Evolutionary conservation across 495 filamentous ascomycete genomes (phyloP).

Genomic region (Mytilinidion resinicola): DNA sequence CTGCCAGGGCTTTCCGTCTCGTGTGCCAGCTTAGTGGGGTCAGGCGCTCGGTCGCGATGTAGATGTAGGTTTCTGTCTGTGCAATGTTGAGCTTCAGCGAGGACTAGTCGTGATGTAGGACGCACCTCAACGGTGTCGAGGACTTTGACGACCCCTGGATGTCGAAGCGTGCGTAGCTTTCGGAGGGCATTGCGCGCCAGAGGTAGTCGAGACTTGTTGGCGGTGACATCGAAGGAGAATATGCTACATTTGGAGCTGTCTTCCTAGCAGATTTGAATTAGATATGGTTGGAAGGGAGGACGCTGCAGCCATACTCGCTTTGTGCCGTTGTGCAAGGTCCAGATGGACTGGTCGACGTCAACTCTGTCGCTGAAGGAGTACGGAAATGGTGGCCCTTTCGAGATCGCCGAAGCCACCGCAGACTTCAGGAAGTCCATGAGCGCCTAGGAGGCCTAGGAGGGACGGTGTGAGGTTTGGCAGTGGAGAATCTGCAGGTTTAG

Average conservation of each 20-base stretch:
- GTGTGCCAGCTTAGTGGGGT: slow-evolving; percentile 80
- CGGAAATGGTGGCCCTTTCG: slow-evolving; percentile 86
- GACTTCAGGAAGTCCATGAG: slow-evolving; percentile 96
- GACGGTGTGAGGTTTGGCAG: no score
- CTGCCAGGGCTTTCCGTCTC: slow-evolving; percentile 71
- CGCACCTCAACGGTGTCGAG: slow-evolving; percentile 87
- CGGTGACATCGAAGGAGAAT: slow-evolving; percentile 82
- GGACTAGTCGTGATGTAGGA: background rate
- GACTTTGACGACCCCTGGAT: slow-evolving; percentile 89
- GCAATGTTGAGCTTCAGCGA: slow-evolving; percentile 15
- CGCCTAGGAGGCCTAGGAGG: background rate
- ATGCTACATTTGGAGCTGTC: slow-evolving; percentile 91
- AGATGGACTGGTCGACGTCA: slow-evolving; percentile 82
- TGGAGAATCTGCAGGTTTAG: no score
- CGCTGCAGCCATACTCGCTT: slow-evolving; percentile 56
- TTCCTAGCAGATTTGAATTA: slow-evolving; percentile 51
- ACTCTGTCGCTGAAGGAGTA: slow-evolving; percentile 88
- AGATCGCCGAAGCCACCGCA: slow-evolving; percentile 91
- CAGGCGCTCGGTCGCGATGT: slow-evolving; percentile 89
- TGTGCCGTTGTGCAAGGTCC: slow-evolving; percentile 86
- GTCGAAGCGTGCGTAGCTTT: slow-evolving; percentile 83
- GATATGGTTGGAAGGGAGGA: background rate
- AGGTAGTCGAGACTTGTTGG: slow-evolving; percentile 71
- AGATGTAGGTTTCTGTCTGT: slow-evolving; percentile 85
- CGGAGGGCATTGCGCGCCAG: slow-evolving; percentile 88